Evolutionary conservation across 192 early-diverging fungal species (phyloP).

Genomic region (Spinellus fusiger): DNA sequence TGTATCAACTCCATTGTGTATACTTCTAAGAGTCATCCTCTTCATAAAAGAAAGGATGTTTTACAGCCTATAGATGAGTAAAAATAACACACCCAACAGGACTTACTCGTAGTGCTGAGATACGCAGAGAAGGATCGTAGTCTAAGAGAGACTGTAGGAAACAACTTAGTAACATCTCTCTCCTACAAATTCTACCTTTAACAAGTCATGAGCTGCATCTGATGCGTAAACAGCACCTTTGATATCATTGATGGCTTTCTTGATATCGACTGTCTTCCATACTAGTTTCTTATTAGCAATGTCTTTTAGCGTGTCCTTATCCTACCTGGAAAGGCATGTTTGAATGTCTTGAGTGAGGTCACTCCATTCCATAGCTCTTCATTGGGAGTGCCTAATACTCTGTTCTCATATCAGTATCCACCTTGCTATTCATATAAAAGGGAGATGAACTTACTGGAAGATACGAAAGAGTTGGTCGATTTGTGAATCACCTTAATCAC

Average conservation of each 20-base stretch:
- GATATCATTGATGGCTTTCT: not conserved
- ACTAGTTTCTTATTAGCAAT: not conserved
- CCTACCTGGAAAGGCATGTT: conserved; percentile 41
- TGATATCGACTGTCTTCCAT: conserved; percentile 11
- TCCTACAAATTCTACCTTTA: conserved; percentile 9
- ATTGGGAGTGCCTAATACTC: conserved; percentile 64
- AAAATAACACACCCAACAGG: not conserved
- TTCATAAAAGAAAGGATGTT: conserved; percentile 24
- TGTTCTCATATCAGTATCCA: not conserved
- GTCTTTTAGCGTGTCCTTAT: not conserved
- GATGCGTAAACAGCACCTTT: not conserved
- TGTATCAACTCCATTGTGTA: not conserved
- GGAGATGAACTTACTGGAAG: conserved; percentile 27
- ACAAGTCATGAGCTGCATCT: conserved; percentile 10
- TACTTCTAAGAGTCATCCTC: conserved; percentile 13
- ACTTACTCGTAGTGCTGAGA: conserved; percentile 27
- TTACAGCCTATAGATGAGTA: conserved; percentile 14
- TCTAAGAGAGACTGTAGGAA: conserved; percentile 17
- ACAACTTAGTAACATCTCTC: not conserved
- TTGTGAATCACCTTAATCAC: conserved; percentile 44
- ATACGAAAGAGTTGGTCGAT: conserved; percentile 58
- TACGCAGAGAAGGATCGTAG: conserved; percentile 26
- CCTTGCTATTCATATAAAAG: not conserved
- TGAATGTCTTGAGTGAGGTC: conserved; percentile 42
- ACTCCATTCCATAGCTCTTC: conserved; percentile 60